Percentiles rank a stretch among this genome's conserved stretches.
Evolutionary conservation across 192 early-diverging fungal genomes (phyloP).

Genomic region (Phycomyces blakesleeanus): DNA sequence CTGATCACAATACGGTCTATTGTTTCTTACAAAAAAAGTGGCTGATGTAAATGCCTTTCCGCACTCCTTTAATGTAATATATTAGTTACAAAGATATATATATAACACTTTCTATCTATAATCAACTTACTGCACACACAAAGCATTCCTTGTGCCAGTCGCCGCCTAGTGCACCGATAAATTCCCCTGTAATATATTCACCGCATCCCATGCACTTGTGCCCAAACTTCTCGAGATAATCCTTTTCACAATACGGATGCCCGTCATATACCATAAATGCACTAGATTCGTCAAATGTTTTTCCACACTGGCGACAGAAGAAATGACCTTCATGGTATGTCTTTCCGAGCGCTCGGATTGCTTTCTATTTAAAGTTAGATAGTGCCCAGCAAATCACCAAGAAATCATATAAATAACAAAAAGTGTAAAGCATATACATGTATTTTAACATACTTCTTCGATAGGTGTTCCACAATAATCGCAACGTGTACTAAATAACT

Average conservation of each 20-base stretch:
- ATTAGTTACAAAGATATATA: no score
- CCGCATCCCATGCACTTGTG: constrained; percentile 48
- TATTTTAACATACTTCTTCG: constrained; percentile 45
- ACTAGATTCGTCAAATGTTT: constrained; percentile 44
- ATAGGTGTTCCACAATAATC: constrained; percentile 55
- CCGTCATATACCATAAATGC: constrained; percentile 53
- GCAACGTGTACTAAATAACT: constrained; percentile 50
- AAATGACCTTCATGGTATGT: constrained; percentile 54
- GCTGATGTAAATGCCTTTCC: background rate
- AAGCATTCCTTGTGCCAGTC: constrained; percentile 60
- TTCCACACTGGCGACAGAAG: constrained; percentile 55
- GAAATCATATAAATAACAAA: no score
- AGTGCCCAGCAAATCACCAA: no score
- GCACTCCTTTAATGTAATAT: constrained; percentile 1
- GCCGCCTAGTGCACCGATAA: constrained; percentile 46
- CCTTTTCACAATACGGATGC: constrained; percentile 55
- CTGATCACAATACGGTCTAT: constrained; percentile 16
- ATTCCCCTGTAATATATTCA: constrained; percentile 46
- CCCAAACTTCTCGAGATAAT: constrained; percentile 47
- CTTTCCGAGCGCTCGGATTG: constrained; percentile 48
- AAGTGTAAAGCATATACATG: background rate
- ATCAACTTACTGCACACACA: constrained; percentile 46
- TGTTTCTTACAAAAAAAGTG: constrained; percentile 5
- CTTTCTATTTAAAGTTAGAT: constrained; percentile 29
- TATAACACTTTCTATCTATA: background rate